Base-by-base conservation (phyloP, 306 rosid species). In the Cajanus cajan region DNA sequence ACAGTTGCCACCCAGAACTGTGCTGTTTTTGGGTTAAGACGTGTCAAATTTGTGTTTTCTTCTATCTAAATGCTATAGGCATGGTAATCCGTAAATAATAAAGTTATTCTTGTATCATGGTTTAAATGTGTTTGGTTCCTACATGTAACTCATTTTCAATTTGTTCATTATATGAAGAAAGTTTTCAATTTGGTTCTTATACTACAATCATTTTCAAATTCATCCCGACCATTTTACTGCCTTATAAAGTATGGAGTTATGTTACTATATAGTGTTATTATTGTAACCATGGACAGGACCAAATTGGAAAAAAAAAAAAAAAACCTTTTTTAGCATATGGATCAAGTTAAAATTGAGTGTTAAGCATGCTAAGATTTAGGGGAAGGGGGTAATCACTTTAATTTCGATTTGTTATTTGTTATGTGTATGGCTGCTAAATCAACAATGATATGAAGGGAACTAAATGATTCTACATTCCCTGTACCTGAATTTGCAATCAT, bases 401-500 rank as follows among this genome's bases (percentile, higher is more conserved):
- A 43, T 57, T 37, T 68, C 43, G 8, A 9, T 14, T 44, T 57
- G 40, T 28, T 31, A 58, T 2, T 62, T 14, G 34, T 34, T 47
- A 2, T 45, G 47, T 16, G 74, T 19, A 25, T 31, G 22, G 22
- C 65, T 62, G 66, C 44, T 50, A 31, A 31, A 8, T 68, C 13
- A 68, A 47, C 37, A 78, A 28, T 57, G 43, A 74, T 63, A 33
- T 50, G 33, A 74, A 63, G 62, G 39, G 25, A 64, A 74, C 18
- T 24, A 63, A 40, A 67, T 31, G 25, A 63, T 70, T 61, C 25
- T 11, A 13, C 33, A 16, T 77, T 48, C 51, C 34, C 39, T 15
- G 57, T 8, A 36, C 31, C 66, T 78, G 80, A 76, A 73, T 70
- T 36, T 78, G 43, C 12, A 80, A 28, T 65, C 36, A 68, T 83